Conservation (phyloP, 345 rosid species). For the Brassica carinata region DNA sequence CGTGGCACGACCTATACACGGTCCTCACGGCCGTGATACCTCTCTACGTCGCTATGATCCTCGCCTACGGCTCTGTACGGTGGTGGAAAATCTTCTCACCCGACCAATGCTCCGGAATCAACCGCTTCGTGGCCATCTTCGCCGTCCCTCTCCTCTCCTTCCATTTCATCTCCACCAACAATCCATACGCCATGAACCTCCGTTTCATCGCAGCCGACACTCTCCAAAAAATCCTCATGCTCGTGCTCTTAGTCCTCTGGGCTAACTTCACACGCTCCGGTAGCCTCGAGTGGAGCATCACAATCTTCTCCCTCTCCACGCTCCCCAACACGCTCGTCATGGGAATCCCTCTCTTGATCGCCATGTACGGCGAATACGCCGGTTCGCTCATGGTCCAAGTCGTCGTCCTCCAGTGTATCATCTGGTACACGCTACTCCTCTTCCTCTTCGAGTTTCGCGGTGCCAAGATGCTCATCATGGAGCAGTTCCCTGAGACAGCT, state of each 20-base stretch:
- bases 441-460: constrained; percentile 92
- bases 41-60: constrained; percentile 91
- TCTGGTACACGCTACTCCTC: constrained; percentile 96
- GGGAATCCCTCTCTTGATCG: constrained; percentile 95
- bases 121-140: constrained; percentile 90
- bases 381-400: constrained; percentile 92
- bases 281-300: constrained; percentile 90
- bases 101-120: constrained; percentile 97
- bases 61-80: constrained; percentile 95
- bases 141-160: constrained; percentile 96
- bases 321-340: constrained; percentile 92
- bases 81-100: constrained; percentile 98
- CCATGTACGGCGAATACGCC: constrained; percentile 79
- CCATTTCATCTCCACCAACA: constrained; percentile 89
- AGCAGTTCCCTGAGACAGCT: constrained; percentile 95
- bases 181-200: constrained; percentile 87
- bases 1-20: constrained; percentile 77
- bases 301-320: constrained; percentile 87
- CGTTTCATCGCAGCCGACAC: constrained; percentile 94
- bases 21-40: constrained; percentile 92
- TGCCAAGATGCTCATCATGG: constrained; percentile 85
- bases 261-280: constrained; percentile 63
- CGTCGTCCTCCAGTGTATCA: constrained; percentile 93
- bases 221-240: constrained; percentile 79
- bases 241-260: constrained; percentile 65